Evolutionary conservation across 2,329 filamentous ascomycete species (phyloP), one percentile per base, ranked within the genome.

Genomic region (Diplodia scrobiculata): DNA sequence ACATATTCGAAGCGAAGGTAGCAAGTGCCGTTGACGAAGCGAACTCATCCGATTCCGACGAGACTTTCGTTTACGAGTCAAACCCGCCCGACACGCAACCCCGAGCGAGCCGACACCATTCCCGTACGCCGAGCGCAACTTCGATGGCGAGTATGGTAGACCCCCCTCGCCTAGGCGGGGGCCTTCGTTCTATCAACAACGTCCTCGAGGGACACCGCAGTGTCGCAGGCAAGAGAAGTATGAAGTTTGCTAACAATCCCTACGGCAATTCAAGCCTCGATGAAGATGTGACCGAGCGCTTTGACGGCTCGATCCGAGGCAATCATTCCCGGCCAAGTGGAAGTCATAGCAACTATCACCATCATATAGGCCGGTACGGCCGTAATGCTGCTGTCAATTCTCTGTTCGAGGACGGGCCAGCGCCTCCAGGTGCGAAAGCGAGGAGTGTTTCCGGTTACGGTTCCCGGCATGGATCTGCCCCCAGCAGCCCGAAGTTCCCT

Each of bases 21-120:
- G 94, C 94, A 60, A 97, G 89, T 76, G 94, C 94, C 9, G 92
- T 99, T 63, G 94, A 98, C 75, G 93, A 98, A 77, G 92, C 92
- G 52, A 91, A 97, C 77, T 96, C 94, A 13, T 97, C 94, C 6
- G 95, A 99, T 76, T 98, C 94, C 1, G 95, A 97, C 73, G 95
- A 98, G 78, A 98, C 95, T 0, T 99, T 98, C 77, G 95, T 99
- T 17, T 99, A 99, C 79, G 95, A 99, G 78, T 98, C 95, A 29
- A 99, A 99, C 73, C 95, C 94, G 10, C 84, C 85, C 14, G 87
- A 88, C 70, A 80, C 83, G 27, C 82, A 79, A 65, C 78, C 84
- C 34, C 81, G 85, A 62, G 91, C 91, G 62, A 86, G 87, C 69
- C 86, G 92, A 68, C 92, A 94, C 77, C 76, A 78, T 79, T 98